These are phyloP conservation scores for Stevia rebaudiana DNA, from an alignment of 140 eudicot species.

Conservation along the genomic window DNA sequence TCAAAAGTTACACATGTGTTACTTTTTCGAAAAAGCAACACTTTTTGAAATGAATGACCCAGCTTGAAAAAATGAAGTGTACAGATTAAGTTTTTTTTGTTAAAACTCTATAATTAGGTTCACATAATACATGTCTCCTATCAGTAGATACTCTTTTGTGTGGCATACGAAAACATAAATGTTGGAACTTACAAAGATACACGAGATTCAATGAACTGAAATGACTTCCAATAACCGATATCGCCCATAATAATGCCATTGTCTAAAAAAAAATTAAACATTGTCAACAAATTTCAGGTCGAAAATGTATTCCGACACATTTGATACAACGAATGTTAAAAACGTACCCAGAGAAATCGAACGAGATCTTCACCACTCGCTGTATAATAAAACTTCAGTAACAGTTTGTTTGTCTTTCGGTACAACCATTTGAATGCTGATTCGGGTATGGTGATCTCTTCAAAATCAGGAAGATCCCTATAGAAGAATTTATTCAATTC, in stretches of 20 bases:
- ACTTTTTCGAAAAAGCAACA: too few relatives aligned
- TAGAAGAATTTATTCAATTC: neutral
- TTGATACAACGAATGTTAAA: neutral
- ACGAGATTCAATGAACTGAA: conserved; percentile 60
- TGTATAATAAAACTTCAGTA: conserved; percentile 45
- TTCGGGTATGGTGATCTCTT: conserved; percentile 54
- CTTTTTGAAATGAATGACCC: too few relatives aligned
- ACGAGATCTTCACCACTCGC: conserved; percentile 66
- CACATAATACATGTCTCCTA: too few relatives aligned
- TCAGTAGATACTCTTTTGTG: too few relatives aligned
- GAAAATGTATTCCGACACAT: neutral
- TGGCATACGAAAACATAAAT: neutral
- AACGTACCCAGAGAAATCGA: conserved; percentile 51
- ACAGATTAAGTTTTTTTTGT: too few relatives aligned
- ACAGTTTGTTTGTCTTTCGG: conserved; percentile 34
- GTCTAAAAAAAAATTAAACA: conserved; percentile 29
- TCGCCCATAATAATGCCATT: conserved; percentile 46
- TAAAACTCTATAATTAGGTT: too few relatives aligned
- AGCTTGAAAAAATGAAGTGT: too few relatives aligned
- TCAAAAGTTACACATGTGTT: too few relatives aligned
- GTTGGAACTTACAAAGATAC: conserved; percentile 46
- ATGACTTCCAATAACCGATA: conserved; percentile 63
- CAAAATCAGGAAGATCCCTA: conserved; percentile 63
- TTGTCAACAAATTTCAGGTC: neutral
- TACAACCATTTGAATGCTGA: conserved; percentile 49